Percentiles rank a stretch among this genome's conserved stretches.
Conservation (phyloP, 2,329 filamentous ascomycete species). For the Talaromyces sp. region DNA sequence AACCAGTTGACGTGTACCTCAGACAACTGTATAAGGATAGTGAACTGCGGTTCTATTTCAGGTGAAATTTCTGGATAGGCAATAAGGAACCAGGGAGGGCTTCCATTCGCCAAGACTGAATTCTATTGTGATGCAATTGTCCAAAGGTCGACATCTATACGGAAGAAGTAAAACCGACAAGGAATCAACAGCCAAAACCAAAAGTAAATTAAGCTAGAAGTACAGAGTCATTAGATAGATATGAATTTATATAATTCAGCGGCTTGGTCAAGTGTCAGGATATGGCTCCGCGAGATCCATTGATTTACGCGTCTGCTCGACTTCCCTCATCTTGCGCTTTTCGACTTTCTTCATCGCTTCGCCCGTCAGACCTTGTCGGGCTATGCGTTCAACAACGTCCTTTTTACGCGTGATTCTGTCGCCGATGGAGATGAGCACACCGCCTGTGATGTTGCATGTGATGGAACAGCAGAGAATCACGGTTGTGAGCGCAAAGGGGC, state of each 20-base stretch:
- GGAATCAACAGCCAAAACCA: background rate
- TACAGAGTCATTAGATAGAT: background rate
- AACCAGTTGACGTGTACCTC: too few relatives aligned
- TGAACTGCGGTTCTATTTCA: too few relatives aligned
- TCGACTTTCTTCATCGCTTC: conserved; percentile 59
- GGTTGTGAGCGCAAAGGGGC: conserved; percentile 71
- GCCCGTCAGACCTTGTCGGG: conserved; percentile 70
- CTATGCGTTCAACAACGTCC: conserved; percentile 74
- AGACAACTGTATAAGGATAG: too few relatives aligned
- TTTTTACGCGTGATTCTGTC: conserved; percentile 78
- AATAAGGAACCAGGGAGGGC: too few relatives aligned
- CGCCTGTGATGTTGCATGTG: conserved; percentile 71
- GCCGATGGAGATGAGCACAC: conserved; percentile 71
- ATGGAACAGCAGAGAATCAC: conserved; percentile 78
- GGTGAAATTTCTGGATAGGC: too few relatives aligned
- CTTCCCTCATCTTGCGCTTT: conserved; percentile 46
- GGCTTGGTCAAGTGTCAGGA: background rate
- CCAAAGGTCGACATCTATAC: background rate
- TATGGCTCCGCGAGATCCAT: background rate
- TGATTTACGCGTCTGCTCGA: background rate
- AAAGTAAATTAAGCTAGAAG: background rate
- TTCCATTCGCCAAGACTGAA: background rate
- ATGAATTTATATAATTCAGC: background rate
- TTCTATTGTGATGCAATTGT: background rate
- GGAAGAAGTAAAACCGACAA: background rate